These are phyloP conservation scores for Gomphus bonarii DNA, from an alignment of 1,284 basidiomycete species.

Conservation along the genomic window DNA sequence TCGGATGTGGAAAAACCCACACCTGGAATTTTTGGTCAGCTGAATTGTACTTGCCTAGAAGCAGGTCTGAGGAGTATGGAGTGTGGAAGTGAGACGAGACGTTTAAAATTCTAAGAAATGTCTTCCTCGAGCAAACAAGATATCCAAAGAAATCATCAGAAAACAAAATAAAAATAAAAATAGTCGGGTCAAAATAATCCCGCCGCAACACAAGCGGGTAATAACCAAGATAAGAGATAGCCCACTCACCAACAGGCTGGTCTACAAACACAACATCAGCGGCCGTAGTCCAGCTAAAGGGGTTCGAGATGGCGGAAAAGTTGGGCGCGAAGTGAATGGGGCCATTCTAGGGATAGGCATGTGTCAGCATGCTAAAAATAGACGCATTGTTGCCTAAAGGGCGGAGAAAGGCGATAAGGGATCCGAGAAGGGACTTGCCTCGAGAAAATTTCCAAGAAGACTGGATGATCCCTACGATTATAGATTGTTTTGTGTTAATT, in stretches of 20 bases:
- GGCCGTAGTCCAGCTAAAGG: conserved; percentile 47
- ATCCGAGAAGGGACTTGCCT: conserved; percentile 29
- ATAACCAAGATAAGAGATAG: background rate
- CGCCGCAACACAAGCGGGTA: too few relatives aligned
- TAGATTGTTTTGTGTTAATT: background rate
- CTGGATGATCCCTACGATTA: conserved; percentile 54
- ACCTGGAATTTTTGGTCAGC: conserved; percentile 24
- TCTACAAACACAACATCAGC: conserved; percentile 60
- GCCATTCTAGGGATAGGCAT: conserved; percentile 40
- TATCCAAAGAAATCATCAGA: background rate
- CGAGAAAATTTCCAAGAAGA: conserved; percentile 50
- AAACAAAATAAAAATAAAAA: background rate
- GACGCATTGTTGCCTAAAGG: background rate
- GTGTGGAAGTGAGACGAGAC: too few relatives aligned
- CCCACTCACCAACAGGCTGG: conserved; percentile 44
- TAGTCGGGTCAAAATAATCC: background rate
- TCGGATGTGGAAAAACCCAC: conserved; percentile 58
- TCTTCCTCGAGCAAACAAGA: background rate
- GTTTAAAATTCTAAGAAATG: too few relatives aligned
- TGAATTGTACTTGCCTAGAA: background rate
- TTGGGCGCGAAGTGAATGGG: conserved; percentile 46
- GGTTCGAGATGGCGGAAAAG: conserved; percentile 38
- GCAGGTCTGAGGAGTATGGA: too few relatives aligned
- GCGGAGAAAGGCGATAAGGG: too few relatives aligned
- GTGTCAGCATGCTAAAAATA: background rate